phyloP scores from a whole-genome alignment of 225 moss, liverwort and hornwort species.

The Sphagnum tenellum region DNA sequence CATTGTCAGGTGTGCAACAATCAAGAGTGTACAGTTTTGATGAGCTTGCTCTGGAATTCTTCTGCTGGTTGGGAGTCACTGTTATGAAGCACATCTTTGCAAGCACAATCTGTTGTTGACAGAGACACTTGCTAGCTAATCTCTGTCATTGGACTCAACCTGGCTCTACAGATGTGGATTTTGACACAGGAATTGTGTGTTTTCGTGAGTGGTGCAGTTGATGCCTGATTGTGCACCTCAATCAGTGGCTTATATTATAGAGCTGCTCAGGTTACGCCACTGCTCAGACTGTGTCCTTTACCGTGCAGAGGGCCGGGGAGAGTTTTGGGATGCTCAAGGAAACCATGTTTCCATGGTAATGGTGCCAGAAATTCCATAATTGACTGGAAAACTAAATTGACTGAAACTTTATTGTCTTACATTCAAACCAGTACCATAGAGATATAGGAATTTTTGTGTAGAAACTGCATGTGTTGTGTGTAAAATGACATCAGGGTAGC shows the following conservation, averaged over 20 bases:
- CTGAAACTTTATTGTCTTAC: too few relatives aligned
- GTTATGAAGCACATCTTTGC: not conserved
- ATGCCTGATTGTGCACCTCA: conserved; percentile 74
- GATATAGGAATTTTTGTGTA: not conserved
- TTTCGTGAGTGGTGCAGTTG: conserved; percentile 35
- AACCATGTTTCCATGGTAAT: conserved; percentile 36
- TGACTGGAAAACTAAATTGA: too few relatives aligned
- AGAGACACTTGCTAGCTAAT: not conserved
- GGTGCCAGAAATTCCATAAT: too few relatives aligned
- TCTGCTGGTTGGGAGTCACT: not conserved
- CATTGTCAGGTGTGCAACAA: not conserved
- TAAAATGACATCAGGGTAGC: too few relatives aligned
- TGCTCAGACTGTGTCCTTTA: conserved; percentile 80
- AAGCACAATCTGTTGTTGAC: not conserved
- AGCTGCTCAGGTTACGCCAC: conserved; percentile 58
- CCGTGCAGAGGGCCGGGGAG: conserved; percentile 72
- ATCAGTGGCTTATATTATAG: conserved; percentile 53
- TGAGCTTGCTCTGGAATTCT: not conserved
- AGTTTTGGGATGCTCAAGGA: conserved; percentile 54
- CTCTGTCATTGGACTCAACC: not conserved
- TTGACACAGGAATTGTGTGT: not conserved
- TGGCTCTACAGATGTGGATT: not conserved
- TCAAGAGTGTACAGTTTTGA: not conserved
- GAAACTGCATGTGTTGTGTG: not conserved
- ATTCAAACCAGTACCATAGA: not conserved